These are phyloP conservation scores for Seminavis robusta DNA, from an alignment of 108 stramenopile genomes.

Conservation along the genomic window DNA sequence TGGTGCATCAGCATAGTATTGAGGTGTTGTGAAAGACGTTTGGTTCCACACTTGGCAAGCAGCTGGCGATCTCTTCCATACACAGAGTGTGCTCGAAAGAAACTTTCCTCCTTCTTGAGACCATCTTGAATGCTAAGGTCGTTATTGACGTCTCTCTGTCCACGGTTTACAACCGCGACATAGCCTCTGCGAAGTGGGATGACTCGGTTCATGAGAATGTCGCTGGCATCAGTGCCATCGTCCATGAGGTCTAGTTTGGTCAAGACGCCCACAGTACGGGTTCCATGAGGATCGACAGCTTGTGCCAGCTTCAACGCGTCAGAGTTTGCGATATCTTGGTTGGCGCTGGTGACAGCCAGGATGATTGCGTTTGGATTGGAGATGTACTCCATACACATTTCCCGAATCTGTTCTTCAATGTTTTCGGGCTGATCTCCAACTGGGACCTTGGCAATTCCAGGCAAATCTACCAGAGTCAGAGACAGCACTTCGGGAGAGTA, in stretches of 20 bases:
- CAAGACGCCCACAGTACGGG: conserved; percentile 96
- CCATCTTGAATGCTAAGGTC: conserved; percentile 85
- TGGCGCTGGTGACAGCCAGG: conserved; percentile 95
- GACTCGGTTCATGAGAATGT: conserved; percentile 87
- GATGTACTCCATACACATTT: conserved; percentile 90
- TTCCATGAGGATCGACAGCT: conserved; percentile 86
- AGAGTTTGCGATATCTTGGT: conserved; percentile 96
- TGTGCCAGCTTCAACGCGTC: conserved; percentile 96
- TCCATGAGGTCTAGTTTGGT: conserved; percentile 99
- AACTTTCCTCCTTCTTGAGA: conserved; percentile 86
- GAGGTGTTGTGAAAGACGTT: conserved; percentile 71
- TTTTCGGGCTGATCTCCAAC: conserved; percentile 96
- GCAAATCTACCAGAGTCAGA: conserved; percentile 98
- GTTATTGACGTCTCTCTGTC: conserved; percentile 92
- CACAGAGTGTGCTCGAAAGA: conserved; percentile 89
- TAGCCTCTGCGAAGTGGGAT: conserved; percentile 93
- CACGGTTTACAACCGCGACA: conserved; percentile 95
- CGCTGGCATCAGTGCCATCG: conserved; percentile 93
- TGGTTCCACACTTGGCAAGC: conserved; percentile 68
- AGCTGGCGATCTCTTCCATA: conserved; percentile 69
- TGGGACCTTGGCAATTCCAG: conserved; percentile 94
- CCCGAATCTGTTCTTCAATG: conserved; percentile 93
- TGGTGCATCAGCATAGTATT: conserved; percentile 96
- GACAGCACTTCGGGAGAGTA: conserved; percentile 92
- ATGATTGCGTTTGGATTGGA: conserved; percentile 95